These are phyloP conservation scores for Daucus carota DNA, from an alignment of 129 eudicot species.

Conservation along the genomic window DNA sequence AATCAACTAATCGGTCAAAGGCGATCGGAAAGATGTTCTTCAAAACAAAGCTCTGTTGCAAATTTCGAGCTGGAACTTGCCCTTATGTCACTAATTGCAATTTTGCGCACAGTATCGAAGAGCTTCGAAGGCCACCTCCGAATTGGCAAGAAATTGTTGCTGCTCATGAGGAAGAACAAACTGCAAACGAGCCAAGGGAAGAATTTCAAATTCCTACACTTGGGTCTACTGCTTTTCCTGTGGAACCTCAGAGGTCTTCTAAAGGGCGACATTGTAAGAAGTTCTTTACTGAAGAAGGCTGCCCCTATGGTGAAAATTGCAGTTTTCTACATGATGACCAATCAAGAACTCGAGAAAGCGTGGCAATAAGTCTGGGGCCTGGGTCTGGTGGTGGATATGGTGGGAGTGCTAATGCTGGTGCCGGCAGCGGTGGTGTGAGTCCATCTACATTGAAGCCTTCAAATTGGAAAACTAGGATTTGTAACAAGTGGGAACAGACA, in stretches of 20 bases:
- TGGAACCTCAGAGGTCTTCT: conserved; percentile 72
- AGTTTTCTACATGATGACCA: conserved; percentile 97
- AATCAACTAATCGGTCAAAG: conserved; percentile 50
- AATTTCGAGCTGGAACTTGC: conserved; percentile 81
- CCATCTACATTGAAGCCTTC: conserved; percentile 66
- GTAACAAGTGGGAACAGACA: conserved; percentile 97
- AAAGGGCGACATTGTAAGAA: conserved; percentile 95
- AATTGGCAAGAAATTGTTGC: conserved; percentile 98
- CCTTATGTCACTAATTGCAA: conserved; percentile 85
- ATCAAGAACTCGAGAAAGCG: conserved; percentile 85
- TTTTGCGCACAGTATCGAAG: conserved; percentile 83
- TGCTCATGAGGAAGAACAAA: conserved; percentile 79
- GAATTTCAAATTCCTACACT: conserved; percentile 79
- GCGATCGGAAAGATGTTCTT: conserved; percentile 91
- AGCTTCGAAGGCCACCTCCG: conserved; percentile 80
- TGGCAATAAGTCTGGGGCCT: conserved; percentile 87
- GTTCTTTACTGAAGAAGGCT: conserved; percentile 95
- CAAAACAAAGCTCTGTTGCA: conserved; percentile 83
- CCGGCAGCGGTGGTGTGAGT: conserved; percentile 4
- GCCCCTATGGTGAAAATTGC: conserved; percentile 93
- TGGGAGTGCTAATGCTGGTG: conserved; percentile 5
- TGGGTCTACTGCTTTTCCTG: conserved; percentile 43
- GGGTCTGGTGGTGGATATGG: conserved; percentile 65
- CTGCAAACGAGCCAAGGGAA: conserved; percentile 68
- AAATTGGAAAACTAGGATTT: conserved; percentile 94